Evolutionary conservation across 371 early-diverging fungal genomes (phyloP).

Genomic region (Rhizopus arrhizus): DNA sequence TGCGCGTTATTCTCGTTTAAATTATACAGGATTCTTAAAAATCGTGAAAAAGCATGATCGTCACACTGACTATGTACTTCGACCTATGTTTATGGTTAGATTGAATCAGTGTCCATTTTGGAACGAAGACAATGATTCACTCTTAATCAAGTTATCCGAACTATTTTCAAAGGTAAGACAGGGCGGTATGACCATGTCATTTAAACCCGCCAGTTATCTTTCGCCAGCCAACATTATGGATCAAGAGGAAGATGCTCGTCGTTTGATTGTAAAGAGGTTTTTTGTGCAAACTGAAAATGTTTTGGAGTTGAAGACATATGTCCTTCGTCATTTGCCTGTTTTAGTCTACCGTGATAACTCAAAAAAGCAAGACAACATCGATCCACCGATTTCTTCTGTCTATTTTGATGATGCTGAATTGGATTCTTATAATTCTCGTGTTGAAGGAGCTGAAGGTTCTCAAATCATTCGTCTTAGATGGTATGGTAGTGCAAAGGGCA

Average conservation of each 20-base stretch:
- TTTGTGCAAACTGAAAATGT: conserved; percentile 99
- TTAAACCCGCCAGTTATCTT: conserved; percentile 29
- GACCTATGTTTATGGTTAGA: conserved; percentile 86
- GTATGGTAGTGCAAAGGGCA: conserved; percentile 82
- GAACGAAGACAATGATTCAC: conserved; percentile 87
- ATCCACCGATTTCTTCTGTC: conserved; percentile 93
- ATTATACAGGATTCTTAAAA: conserved; percentile 96
- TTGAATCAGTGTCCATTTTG: conserved; percentile 88
- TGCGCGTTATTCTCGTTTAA: conserved; percentile 90
- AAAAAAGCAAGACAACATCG: conserved; percentile 64
- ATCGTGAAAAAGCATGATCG: conserved; percentile 98
- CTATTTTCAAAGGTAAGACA: conserved; percentile 89
- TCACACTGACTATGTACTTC: conserved; percentile 82
- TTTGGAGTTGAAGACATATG: conserved; percentile 90
- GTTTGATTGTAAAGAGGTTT: conserved; percentile 69
- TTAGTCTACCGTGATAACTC: conserved; percentile 84
- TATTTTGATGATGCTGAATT: conserved; percentile 95
- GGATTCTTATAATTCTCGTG: conserved; percentile 89
- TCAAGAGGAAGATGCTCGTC: conserved; percentile 16
- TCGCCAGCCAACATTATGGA: background rate
- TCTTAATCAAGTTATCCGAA: conserved; percentile 87
- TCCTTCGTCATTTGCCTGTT: conserved; percentile 95
- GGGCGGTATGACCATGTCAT: conserved; percentile 68
- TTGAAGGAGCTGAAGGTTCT: conserved; percentile 91
- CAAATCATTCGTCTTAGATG: conserved; percentile 90